phyloP scores from a whole-genome alignment of 2,329 filamentous ascomycete species.

The Alternaria arbusti region DNA sequence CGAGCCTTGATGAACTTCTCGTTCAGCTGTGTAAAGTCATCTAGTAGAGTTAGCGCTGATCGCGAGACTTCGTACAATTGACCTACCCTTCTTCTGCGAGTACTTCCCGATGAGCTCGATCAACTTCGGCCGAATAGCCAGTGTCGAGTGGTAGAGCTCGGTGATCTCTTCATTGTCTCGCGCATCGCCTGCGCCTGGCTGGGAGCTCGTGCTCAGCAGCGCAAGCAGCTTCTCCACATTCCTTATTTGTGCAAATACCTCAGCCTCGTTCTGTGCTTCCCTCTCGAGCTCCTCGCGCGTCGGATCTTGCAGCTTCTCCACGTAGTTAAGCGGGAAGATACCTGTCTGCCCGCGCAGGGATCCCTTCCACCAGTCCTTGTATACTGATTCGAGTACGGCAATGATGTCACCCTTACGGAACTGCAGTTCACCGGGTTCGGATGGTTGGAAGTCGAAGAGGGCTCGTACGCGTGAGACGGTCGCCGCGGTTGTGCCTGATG shows the following conservation, averaged over 20 bases:
- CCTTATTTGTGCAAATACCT: conserved; percentile 78
- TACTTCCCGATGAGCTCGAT: conserved; percentile 99
- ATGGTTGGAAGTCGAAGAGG: conserved; percentile 92
- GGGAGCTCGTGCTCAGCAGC: conserved; percentile 79
- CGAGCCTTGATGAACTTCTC: conserved; percentile 99
- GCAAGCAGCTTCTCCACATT: conserved; percentile 85
- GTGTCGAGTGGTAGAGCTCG: conserved; percentile 84
- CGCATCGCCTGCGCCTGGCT: conserved; percentile 62
- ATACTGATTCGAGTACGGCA: conserved; percentile 94
- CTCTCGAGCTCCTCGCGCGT: conserved; percentile 92
- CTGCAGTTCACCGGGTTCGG: conserved; percentile 90
- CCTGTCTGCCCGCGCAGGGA: conserved; percentile 92
- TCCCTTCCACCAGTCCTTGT: conserved; percentile 99
- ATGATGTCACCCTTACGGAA: conserved; percentile 98
- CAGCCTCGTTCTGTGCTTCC: conserved; percentile 92
- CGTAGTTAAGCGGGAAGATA: conserved; percentile 98
- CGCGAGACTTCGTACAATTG: background rate
- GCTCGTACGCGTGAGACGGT: conserved; percentile 95
- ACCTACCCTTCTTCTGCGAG: conserved; percentile 93
- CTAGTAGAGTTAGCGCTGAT: conserved; percentile 55
- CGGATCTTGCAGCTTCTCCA: conserved; percentile 94
- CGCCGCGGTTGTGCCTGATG: conserved; percentile 89
- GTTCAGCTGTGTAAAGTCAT: conserved; percentile 97
- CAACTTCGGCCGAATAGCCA: conserved; percentile 93
- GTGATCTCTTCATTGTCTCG: conserved; percentile 98